A percentile compares a stretch with the other conserved stretches of the same genome.
These are phyloP conservation scores for Coemansia sp. DNA, from an alignment of 192 early-diverging fungal genomes.

Conservation along the genomic window DNA sequence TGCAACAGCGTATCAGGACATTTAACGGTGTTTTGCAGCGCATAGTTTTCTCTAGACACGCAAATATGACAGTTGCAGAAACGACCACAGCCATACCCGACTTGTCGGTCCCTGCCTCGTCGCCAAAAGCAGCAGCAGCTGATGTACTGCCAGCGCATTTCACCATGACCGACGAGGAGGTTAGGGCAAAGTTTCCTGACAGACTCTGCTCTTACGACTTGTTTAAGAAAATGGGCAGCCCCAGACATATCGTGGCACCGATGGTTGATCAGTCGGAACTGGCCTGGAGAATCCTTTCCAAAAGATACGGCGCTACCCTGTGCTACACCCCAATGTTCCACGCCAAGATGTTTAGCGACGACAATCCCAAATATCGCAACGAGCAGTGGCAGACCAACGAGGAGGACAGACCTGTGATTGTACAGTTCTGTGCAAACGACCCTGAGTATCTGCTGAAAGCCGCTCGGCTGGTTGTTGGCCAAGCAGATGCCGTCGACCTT, in stretches of 20 bases:
- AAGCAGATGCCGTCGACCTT: slow-evolving; percentile 92
- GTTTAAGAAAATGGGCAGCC: slow-evolving; percentile 69
- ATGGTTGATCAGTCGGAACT: slow-evolving; percentile 98
- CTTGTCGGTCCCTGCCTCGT: too few relatives aligned
- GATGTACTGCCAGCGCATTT: slow-evolving; percentile 75
- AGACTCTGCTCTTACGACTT: slow-evolving; percentile 83
- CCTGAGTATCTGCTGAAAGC: slow-evolving; percentile 79
- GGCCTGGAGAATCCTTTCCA: slow-evolving; percentile 90
- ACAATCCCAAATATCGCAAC: slow-evolving; percentile 63
- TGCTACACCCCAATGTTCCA: slow-evolving; percentile 99
- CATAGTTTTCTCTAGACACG: slow-evolving; percentile 1
- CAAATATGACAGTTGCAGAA: slow-evolving; percentile 20
- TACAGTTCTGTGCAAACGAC: slow-evolving; percentile 98
- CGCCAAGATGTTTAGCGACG: slow-evolving; percentile 79
- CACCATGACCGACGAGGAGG: slow-evolving; percentile 54
- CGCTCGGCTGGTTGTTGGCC: slow-evolving; percentile 75
- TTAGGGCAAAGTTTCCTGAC: slow-evolving; percentile 44
- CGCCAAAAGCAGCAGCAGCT: slow-evolving; percentile 57
- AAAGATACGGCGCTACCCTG: slow-evolving; percentile 81
- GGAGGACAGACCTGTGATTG: slow-evolving; percentile 80
- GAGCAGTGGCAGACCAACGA: slow-evolving; percentile 74
- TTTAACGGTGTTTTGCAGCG: slow-evolving; percentile 18
- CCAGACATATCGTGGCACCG: slow-evolving; percentile 83
- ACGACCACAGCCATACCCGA: slow-evolving; percentile 4
- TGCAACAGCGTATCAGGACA: slow-evolving; percentile 3